These are phyloP conservation scores for Fistulinella prunicolor DNA, from an alignment of 768 basidiomycete species.

Conservation along the genomic window DNA sequence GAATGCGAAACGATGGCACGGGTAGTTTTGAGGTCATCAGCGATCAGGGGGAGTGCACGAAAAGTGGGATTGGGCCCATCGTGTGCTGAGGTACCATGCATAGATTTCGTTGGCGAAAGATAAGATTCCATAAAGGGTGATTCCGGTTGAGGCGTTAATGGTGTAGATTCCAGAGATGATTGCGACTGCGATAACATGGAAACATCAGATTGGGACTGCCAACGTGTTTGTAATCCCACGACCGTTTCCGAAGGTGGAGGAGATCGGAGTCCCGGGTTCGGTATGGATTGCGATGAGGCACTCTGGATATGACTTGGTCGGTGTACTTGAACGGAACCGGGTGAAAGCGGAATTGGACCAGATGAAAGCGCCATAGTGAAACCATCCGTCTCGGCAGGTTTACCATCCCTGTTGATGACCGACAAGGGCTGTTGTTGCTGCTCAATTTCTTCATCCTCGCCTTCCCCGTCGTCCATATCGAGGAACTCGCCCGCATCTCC, in stretches of 20 bases:
- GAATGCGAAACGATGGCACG: constrained; percentile 72
- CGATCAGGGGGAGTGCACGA: constrained; percentile 69
- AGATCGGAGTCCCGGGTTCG: constrained; percentile 18
- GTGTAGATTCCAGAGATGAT: constrained; percentile 19
- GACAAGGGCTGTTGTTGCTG: constrained; percentile 7
- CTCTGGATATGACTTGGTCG: constrained; percentile 8
- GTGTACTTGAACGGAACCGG: constrained; percentile 10
- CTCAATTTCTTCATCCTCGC: constrained; percentile 15
- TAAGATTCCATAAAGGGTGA: constrained; percentile 32
- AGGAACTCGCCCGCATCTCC: constrained; percentile 56
- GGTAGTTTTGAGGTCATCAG: constrained; percentile 71
- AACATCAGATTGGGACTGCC: constrained; percentile 21
- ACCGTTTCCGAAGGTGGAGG: constrained; percentile 12
- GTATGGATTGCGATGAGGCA: constrained; percentile 9
- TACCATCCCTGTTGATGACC: constrained; percentile 21
- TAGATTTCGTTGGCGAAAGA: constrained; percentile 24
- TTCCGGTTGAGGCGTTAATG: constrained; percentile 20
- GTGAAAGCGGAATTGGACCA: constrained; percentile 43
- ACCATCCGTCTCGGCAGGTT: constrained; percentile 45
- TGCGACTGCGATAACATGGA: constrained; percentile 23
- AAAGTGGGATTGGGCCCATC: constrained; percentile 44
- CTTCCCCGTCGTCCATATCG: constrained; percentile 50
- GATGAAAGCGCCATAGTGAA: constrained; percentile 48
- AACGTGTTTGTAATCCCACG: constrained; percentile 21
- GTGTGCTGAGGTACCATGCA: constrained; percentile 14